phyloP scores from a whole-genome alignment of 2,329 filamentous ascomycete genomes.

The Penicillium sp. region DNA sequence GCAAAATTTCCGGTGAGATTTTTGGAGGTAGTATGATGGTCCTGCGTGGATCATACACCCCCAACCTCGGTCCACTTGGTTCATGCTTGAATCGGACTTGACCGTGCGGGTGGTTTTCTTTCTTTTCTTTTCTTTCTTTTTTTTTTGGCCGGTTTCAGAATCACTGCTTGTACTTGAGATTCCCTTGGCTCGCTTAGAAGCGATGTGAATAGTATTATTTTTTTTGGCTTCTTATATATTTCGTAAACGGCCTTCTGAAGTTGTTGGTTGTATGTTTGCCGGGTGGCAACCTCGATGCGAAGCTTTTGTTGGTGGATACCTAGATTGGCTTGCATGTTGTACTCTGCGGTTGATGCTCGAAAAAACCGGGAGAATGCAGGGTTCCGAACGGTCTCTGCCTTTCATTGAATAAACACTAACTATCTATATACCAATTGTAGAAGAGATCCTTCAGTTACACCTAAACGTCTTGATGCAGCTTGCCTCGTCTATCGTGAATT shows the following conservation, averaged over 20 bases:
- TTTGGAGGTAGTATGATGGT: not conserved
- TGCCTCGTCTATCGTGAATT: not conserved
- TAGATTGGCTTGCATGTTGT: not conserved
- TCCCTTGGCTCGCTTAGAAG: constrained; percentile 20
- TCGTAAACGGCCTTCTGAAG: not conserved
- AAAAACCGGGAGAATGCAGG: too few relatives aligned
- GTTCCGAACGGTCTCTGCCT: not conserved
- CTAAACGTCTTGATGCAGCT: not conserved
- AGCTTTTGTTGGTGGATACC: not conserved
- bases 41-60: not conserved
- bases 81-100: not conserved
- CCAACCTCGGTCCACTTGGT: not conserved
- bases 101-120: constrained; percentile 3
- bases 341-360: not conserved
- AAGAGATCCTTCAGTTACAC: not conserved
- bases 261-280: not conserved
- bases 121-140: not conserved
- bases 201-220: constrained; percentile 19
- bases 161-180: constrained; percentile 23
- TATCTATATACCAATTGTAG: not conserved
- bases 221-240: constrained; percentile 7
- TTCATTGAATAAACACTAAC: not conserved
- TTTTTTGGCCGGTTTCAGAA: constrained; percentile 6
- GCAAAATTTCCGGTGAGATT: constrained; percentile 9
- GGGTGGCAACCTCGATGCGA: not conserved